These are phyloP conservation scores for Psilocybe cyanescens DNA, from an alignment of 768 basidiomycete species.

Conservation along the genomic window DNA sequence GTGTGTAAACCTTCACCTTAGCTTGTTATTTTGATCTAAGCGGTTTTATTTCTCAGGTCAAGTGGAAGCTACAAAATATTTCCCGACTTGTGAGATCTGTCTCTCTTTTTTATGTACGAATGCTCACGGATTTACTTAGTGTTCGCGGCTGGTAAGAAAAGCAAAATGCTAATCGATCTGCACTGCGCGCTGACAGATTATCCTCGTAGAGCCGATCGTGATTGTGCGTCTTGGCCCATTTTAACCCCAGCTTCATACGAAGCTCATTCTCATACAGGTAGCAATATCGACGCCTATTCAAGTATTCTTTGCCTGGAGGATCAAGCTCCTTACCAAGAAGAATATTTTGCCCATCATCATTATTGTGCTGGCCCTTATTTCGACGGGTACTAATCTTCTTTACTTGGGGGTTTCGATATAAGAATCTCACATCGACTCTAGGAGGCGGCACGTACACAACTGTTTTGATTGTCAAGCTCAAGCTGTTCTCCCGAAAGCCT, in stretches of 20 bases:
- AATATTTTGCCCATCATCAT: conserved; percentile 36
- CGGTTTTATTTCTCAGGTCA: conserved; percentile 26
- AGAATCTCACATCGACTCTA: conserved; percentile 13
- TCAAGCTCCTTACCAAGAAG: conserved; percentile 42
- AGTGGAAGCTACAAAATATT: conserved; percentile 33
- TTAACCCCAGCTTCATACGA: neutral
- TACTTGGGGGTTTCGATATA: neutral
- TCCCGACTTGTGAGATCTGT: conserved; percentile 33
- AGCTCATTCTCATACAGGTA: conserved; percentile 28
- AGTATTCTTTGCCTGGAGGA: conserved; percentile 49
- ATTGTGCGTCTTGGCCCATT: conserved; percentile 27
- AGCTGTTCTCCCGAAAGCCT: conserved; percentile 42
- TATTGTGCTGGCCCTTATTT: conserved; percentile 35
- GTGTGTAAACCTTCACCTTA: conserved; percentile 20
- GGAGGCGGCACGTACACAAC: conserved; percentile 49
- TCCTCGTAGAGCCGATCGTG: conserved; percentile 33
- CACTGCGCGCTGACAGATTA: neutral
- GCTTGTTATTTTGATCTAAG: neutral
- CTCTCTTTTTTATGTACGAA: neutral
- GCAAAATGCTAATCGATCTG: neutral
- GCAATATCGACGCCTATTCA: conserved; percentile 51
- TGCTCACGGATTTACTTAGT: conserved; percentile 12
- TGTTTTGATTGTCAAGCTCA: conserved; percentile 34
- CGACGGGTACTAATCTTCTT: conserved; percentile 31
- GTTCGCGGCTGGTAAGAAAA: conserved; percentile 24